phyloP scores from a whole-genome alignment of 1,284 basidiomycete genomes.

The Anthracocystis panici-leucophaei region DNA sequence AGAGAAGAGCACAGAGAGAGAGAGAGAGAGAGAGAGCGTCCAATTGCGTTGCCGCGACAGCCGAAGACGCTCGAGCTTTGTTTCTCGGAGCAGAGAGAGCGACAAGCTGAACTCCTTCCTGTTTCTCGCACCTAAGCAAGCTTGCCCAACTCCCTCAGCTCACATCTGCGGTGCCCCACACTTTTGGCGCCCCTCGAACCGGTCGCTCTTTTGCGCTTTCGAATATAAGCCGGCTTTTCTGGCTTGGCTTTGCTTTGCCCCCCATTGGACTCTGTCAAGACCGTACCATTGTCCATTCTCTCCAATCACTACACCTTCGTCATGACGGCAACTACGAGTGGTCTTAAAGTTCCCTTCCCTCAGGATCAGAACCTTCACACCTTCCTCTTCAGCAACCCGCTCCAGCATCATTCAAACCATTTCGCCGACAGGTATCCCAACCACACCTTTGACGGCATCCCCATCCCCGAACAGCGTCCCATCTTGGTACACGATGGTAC shows the following conservation, averaged over 20 bases:
- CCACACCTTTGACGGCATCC: slow-evolving; percentile 46
- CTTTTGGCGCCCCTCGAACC: not conserved
- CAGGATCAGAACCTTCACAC: slow-evolving; percentile 42
- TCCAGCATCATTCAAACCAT: slow-evolving; percentile 48
- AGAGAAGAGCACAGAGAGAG: too few relatives aligned
- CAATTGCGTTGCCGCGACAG: slow-evolving; percentile 21
- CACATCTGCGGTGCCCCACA: slow-evolving; percentile 33
- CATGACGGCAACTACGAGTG: slow-evolving; percentile 30
- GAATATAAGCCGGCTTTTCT: slow-evolving; percentile 3
- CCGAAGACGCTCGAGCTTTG: slow-evolving; percentile 6
- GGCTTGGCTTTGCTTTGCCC: not conserved
- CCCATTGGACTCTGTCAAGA: not conserved
- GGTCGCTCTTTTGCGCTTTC: not conserved
- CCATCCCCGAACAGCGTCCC: slow-evolving; percentile 48
- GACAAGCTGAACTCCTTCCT: not conserved
- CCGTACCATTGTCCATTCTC: not conserved
- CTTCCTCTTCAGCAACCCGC: slow-evolving; percentile 54
- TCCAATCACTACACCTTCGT: not conserved
- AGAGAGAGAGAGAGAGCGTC: too few relatives aligned
- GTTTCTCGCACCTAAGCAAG: not conserved
- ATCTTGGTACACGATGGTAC: slow-evolving; percentile 49
- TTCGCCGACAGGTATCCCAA: slow-evolving; percentile 29
- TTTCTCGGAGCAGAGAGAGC: slow-evolving; percentile 2
- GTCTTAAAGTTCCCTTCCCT: slow-evolving; percentile 36
- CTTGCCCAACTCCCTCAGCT: not conserved